phyloP scores from a whole-genome alignment of 345 rosid genomes.

The Arabidopsis arenosa region DNA sequence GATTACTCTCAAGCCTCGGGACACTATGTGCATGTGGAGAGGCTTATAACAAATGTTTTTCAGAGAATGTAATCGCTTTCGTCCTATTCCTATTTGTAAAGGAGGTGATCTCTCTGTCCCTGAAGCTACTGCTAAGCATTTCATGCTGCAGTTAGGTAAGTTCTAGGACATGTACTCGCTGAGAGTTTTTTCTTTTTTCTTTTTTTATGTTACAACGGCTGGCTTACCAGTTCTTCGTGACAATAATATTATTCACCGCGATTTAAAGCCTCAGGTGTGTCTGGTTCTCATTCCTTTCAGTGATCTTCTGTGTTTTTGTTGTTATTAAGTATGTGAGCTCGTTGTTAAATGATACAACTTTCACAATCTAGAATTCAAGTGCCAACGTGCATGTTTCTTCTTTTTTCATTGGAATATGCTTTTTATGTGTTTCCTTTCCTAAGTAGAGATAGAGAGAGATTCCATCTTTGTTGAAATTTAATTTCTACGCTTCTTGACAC shows the following conservation, averaged over 20 bases:
- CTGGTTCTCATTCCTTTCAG: conserved; percentile 19
- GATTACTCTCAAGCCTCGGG: no score
- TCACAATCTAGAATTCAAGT: not conserved
- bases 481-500: conserved; percentile 50
- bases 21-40: no score
- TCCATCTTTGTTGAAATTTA: conserved; percentile 9
- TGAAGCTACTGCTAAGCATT: conserved; percentile 84
- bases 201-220: conserved; percentile 56
- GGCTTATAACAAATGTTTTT: no score
- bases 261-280: conserved; percentile 95
- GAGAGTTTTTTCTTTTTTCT: not conserved
- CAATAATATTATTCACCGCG: conserved; percentile 93
- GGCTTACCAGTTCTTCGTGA: conserved; percentile 90
- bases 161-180: not conserved
- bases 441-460: not conserved
- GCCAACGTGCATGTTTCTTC: not conserved
- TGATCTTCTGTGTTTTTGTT: conserved; percentile 14
- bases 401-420: not conserved
- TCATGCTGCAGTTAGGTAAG: conserved; percentile 91
- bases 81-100: conserved; percentile 48
- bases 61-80: no score
- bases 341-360: not conserved
- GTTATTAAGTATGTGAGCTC: conserved; percentile 11
- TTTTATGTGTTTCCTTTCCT: not conserved
- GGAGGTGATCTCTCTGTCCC: conserved; percentile 95